Evolutionary conservation across 1,284 basidiomycete species (phyloP).

Genomic region (Sporisorium scitamineum): DNA sequence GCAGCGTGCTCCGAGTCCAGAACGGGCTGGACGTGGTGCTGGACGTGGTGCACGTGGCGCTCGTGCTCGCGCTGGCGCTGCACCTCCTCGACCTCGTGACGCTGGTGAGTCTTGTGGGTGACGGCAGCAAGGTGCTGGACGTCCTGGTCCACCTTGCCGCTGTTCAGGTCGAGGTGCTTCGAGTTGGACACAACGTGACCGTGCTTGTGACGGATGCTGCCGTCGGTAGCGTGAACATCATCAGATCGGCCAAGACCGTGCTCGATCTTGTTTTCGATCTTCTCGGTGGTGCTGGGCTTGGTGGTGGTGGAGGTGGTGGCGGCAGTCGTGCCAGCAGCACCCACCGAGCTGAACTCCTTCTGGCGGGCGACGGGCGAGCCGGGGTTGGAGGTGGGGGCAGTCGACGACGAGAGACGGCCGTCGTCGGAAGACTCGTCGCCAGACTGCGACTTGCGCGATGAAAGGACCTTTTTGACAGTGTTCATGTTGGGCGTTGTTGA

Average conservation of each 20-base stretch:
- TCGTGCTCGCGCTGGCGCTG: slow-evolving; percentile 67
- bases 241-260: slow-evolving; percentile 46
- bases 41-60: slow-evolving; percentile 68
- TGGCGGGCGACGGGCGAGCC: slow-evolving; percentile 28
- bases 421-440: slow-evolving; percentile 43
- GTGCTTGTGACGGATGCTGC: slow-evolving; percentile 42
- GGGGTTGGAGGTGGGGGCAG: slow-evolving; percentile 40
- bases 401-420: slow-evolving; percentile 30
- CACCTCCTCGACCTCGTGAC: slow-evolving; percentile 69
- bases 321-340: slow-evolving; percentile 11
- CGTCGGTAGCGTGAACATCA: slow-evolving; percentile 51
- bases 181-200: slow-evolving; percentile 40
- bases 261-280: slow-evolving; percentile 44
- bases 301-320: slow-evolving; percentile 9
- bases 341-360: slow-evolving; percentile 28
- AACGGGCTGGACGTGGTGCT: slow-evolving; percentile 69
- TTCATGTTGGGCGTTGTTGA: slow-evolving; percentile 32
- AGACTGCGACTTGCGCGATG: slow-evolving; percentile 37
- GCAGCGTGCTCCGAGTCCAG: slow-evolving; percentile 65
- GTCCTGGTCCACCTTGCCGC: slow-evolving; percentile 66
- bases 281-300: slow-evolving; percentile 23
- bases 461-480: slow-evolving; percentile 52
- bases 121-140: slow-evolving; percentile 69
- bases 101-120: slow-evolving; percentile 63
- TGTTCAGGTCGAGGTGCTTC: slow-evolving; percentile 59